phyloP scores from a whole-genome alignment of 1,139 yeast genomes.

The Pneumocystis sp. region DNA sequence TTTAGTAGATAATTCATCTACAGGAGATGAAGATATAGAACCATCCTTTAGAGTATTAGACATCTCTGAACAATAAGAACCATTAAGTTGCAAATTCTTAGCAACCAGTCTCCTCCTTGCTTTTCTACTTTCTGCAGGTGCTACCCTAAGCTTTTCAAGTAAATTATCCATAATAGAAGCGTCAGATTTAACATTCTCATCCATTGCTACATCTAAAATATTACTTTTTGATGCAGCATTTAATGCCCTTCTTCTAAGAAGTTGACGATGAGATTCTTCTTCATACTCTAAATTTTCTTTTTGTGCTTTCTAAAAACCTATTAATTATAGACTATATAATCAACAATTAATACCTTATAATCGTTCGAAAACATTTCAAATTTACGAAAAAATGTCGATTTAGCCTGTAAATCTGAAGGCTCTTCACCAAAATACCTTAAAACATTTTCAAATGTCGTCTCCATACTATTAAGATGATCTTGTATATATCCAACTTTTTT shows the following conservation, averaged over 20 bases:
- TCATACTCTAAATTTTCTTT: conserved; percentile 52
- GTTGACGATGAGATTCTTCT: conserved; percentile 46
- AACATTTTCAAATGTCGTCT: conserved; percentile 40
- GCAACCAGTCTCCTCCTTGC: conserved; percentile 6
- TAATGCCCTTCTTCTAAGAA: conserved; percentile 23
- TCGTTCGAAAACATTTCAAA: conserved; percentile 60
- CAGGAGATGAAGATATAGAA: conserved; percentile 3
- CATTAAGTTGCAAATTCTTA: not conserved
- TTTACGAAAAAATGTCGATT: conserved; percentile 54
- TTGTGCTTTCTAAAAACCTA: conserved; percentile 40
- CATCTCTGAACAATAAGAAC: not conserved
- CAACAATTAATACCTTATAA: conserved; percentile 51
- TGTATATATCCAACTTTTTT: conserved; percentile 43
- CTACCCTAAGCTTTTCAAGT: conserved; percentile 56
- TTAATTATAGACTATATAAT: conserved; percentile 58
- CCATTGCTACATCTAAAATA: conserved; percentile 14
- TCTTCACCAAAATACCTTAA: conserved; percentile 81
- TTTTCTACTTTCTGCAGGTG: conserved; percentile 39
- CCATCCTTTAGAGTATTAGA: not conserved
- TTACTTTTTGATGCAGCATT: conserved; percentile 6
- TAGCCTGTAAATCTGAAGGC: conserved; percentile 42
- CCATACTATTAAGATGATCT: conserved; percentile 40
- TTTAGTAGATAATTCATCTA: conserved; percentile 1
- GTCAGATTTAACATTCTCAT: conserved; percentile 20
- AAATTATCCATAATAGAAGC: conserved; percentile 52